A percentile compares a stretch with the other conserved stretches of the same genome.
Evolutionary conservation across 2,329 filamentous ascomycete species (phyloP).

Genomic region (Monosporascus sp.): DNA sequence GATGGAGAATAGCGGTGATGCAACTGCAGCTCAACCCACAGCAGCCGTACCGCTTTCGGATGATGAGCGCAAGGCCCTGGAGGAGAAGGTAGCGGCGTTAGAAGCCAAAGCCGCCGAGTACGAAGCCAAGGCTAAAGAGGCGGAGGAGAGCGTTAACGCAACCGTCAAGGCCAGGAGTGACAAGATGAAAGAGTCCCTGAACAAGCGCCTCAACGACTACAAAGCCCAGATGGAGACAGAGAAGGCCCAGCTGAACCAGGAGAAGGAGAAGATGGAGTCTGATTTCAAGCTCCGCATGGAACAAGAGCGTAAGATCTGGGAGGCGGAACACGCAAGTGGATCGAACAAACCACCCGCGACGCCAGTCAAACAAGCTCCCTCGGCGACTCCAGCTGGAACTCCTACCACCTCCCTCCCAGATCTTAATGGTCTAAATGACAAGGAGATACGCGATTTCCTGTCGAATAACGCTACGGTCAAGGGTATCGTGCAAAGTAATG

Average conservation of each 20-base stretch:
- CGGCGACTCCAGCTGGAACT: constrained; percentile 31
- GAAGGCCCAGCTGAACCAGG: constrained; percentile 57
- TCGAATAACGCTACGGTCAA: constrained; percentile 53
- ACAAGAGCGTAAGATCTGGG: constrained; percentile 26
- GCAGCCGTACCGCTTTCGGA: constrained; percentile 39
- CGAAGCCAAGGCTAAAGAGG: constrained; percentile 58
- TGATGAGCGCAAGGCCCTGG: constrained; percentile 55
- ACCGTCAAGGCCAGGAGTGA: constrained; percentile 63
- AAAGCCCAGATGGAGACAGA: constrained; percentile 41
- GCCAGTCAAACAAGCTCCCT: constrained; percentile 33
- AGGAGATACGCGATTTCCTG: constrained; percentile 52
- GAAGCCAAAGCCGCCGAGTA: constrained; percentile 60
- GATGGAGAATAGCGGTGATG: constrained; percentile 23
- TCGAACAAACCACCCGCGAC: constrained; percentile 28
- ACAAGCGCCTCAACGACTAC: constrained; percentile 66
- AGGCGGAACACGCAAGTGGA: constrained; percentile 17
- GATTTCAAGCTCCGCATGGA: constrained; percentile 35
- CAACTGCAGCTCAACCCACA: constrained; percentile 15
- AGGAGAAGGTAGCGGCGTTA: constrained; percentile 56
- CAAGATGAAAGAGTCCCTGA: constrained; percentile 63
- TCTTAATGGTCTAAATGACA: constrained; percentile 47
- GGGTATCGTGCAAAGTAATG: constrained; percentile 54
- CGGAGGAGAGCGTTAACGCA: constrained; percentile 57
- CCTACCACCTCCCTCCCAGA: constrained; percentile 32
- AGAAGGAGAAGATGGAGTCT: constrained; percentile 57